Evolutionary conservation across 192 early-diverging fungal species (phyloP).

Genomic region (Chytriomyces sp.): DNA sequence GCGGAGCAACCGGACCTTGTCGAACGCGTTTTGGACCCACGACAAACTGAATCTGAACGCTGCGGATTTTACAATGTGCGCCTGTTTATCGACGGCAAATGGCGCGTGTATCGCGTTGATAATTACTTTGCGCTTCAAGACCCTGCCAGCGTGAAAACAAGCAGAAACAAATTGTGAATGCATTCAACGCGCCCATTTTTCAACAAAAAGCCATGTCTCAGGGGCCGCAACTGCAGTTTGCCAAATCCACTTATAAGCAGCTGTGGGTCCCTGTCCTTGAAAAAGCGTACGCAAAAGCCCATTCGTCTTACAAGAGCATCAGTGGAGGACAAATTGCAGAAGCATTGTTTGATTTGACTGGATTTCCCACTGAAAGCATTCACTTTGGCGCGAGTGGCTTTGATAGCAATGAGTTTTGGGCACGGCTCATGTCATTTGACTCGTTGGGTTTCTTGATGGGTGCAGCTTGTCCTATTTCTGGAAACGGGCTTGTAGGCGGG

Average conservation of each 20-base stretch:
- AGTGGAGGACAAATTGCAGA: slow-evolving; percentile 43
- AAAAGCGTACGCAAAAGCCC: slow-evolving; percentile 66
- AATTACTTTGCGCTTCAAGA: slow-evolving; percentile 24
- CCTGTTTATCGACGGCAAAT: slow-evolving; percentile 37
- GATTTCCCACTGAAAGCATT: slow-evolving; percentile 33
- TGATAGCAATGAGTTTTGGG: slow-evolving; percentile 29
- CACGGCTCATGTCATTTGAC: slow-evolving; percentile 30
- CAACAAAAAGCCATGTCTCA: not conserved
- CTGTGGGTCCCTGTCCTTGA: slow-evolving; percentile 63
- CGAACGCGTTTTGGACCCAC: slow-evolving; percentile 8
- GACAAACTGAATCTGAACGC: not conserved
- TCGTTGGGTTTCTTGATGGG: slow-evolving; percentile 32
- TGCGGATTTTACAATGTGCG: slow-evolving; percentile 4
- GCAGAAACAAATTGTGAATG: not conserved
- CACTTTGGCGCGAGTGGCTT: slow-evolving; percentile 22
- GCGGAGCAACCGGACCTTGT: slow-evolving; percentile 29
- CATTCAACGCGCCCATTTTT: slow-evolving; percentile 1
- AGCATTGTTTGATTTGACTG: slow-evolving; percentile 38
- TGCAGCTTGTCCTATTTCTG: slow-evolving; percentile 26
- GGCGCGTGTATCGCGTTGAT: slow-evolving; percentile 22
- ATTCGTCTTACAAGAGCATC: slow-evolving; percentile 58
- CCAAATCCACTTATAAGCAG: slow-evolving; percentile 2
- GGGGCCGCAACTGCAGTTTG: slow-evolving; percentile 13
- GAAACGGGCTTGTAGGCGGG: slow-evolving; percentile 39
- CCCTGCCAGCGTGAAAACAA: not conserved